These are phyloP conservation scores for Leccinum subgranulosum DNA, from an alignment of 768 basidiomycete species.

Conservation along the genomic window DNA sequence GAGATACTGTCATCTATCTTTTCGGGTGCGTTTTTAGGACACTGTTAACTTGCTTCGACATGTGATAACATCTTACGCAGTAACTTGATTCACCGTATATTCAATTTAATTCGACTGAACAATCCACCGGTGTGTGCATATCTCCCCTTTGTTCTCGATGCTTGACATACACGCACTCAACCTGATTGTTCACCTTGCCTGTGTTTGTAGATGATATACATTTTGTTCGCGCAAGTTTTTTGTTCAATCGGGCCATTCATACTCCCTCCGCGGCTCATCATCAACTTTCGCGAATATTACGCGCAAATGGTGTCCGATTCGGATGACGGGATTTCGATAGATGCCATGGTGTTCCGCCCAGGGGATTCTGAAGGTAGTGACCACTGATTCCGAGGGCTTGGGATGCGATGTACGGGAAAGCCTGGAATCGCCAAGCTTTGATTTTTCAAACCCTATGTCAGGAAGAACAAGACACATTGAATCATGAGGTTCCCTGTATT, in stretches of 20 bases:
- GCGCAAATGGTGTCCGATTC: background rate
- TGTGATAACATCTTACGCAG: background rate
- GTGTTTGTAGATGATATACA: background rate
- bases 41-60: background rate
- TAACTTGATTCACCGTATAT: background rate
- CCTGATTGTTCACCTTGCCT: background rate
- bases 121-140: background rate
- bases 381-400: background rate
- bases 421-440: background rate
- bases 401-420: background rate
- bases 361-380: background rate
- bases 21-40: background rate
- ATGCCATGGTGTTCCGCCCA: slow-evolving; percentile 2
- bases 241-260: slow-evolving; percentile 3
- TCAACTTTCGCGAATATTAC: slow-evolving; percentile 7
- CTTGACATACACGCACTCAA: background rate
- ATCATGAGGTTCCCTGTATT: background rate
- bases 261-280: slow-evolving; percentile 6
- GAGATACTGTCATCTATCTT: slow-evolving; percentile 7
- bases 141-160: background rate
- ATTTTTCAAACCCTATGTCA: background rate
- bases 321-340: slow-evolving; percentile 1
- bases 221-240: background rate
- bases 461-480: background rate
- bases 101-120: background rate